Conservation (phyloP, 192 early-diverging fungal genomes). For the Coemansia sp. region DNA sequence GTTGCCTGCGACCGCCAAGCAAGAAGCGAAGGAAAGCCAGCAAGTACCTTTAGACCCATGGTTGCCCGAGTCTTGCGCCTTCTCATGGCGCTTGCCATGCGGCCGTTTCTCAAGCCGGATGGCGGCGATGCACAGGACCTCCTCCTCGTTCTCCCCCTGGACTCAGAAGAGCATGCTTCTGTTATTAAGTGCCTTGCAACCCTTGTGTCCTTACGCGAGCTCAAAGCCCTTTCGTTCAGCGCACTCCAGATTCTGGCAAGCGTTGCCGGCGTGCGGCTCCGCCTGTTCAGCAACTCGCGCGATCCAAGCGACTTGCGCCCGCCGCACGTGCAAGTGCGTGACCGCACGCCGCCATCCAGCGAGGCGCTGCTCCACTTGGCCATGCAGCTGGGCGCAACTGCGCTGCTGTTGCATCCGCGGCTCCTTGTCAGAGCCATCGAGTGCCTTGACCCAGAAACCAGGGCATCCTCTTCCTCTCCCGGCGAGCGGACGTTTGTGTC, state of each 20-base stretch:
- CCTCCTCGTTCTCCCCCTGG: too few species aligned
- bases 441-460: not conserved
- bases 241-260: slow-evolving; percentile 27
- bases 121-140: not conserved
- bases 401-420: slow-evolving; percentile 27
- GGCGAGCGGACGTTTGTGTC: slow-evolving; percentile 4
- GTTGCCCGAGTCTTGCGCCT: slow-evolving; percentile 11
- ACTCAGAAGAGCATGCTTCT: too few species aligned
- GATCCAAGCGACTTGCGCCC: slow-evolving; percentile 15
- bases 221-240: slow-evolving; percentile 3
- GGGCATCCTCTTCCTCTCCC: not conserved
- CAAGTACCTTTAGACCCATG: slow-evolving; percentile 13
- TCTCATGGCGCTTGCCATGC: slow-evolving; percentile 17
- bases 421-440: slow-evolving; percentile 5
- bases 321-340: slow-evolving; percentile 32
- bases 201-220: not conserved
- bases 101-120: not conserved
- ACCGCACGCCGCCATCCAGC: slow-evolving; percentile 33
- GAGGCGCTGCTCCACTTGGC: slow-evolving; percentile 36
- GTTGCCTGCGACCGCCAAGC: not conserved
- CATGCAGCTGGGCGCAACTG: slow-evolving; percentile 18
- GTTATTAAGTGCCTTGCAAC: not conserved
- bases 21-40: not conserved
- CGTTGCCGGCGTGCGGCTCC: slow-evolving; percentile 28
- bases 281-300: slow-evolving; percentile 2